phyloP scores from a whole-genome alignment of 768 basidiomycete species.

The Leccinellum albellum region DNA sequence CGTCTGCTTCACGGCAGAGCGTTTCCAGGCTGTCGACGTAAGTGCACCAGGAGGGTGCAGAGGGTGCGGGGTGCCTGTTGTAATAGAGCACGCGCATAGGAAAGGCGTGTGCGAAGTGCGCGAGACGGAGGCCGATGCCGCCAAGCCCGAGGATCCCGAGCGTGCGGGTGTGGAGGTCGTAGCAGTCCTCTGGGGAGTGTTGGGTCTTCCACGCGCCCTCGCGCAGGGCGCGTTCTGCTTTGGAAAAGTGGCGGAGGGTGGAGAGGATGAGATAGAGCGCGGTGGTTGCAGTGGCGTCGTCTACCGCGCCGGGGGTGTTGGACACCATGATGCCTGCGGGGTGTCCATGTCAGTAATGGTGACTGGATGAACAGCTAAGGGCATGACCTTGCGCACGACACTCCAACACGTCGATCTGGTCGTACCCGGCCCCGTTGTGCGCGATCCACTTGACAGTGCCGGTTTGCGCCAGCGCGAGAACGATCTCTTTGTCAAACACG shows the following conservation, averaged over 20 bases:
- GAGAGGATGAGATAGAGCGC: constrained; percentile 82
- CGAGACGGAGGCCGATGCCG: constrained; percentile 70
- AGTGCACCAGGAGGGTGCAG: constrained; percentile 69
- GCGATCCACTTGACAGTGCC: constrained; percentile 77
- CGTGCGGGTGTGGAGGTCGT: constrained; percentile 66
- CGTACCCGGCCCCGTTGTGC: constrained; percentile 92
- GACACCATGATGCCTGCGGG: constrained; percentile 60
- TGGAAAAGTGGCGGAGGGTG: constrained; percentile 67
- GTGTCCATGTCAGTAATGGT: neutral
- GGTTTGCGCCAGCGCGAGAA: constrained; percentile 55
- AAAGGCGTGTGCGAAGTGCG: constrained; percentile 71
- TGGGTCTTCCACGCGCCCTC: constrained; percentile 58
- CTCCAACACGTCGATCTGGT: constrained; percentile 69
- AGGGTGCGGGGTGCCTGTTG: constrained; percentile 51
- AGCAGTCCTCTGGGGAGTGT: constrained; percentile 44
- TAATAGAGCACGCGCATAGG: constrained; percentile 90
- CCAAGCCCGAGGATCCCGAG: constrained; percentile 74
- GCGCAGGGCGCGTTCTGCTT: constrained; percentile 52
- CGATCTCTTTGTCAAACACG: constrained; percentile 74
- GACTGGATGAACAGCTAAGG: neutral
- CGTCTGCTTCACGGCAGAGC: constrained; percentile 71
- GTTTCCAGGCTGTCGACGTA: constrained; percentile 66
- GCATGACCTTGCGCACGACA: constrained; percentile 64
- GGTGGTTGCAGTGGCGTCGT: constrained; percentile 88
- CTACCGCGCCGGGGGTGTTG: constrained; percentile 86